A percentile compares a stretch with the other conserved stretches of the same genome.
phyloP scores from a whole-genome alignment of 208 protist species.

The Acanthamoeba triangularis region DNA sequence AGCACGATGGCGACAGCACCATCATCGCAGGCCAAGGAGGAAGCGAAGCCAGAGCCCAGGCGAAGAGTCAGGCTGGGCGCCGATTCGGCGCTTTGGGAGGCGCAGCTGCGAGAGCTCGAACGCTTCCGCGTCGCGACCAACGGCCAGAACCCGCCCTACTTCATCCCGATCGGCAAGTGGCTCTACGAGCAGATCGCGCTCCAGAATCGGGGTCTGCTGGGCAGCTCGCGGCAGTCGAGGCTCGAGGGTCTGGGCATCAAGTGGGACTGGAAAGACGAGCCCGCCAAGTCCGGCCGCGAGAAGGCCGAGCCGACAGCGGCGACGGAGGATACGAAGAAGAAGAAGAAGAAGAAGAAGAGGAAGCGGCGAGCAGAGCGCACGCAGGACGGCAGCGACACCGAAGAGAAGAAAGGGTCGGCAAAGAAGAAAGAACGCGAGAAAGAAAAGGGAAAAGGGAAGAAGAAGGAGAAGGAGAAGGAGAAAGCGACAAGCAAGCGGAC shows the following conservation, averaged over 20 bases:
- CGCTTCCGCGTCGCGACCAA: background rate
- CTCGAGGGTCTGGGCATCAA: background rate
- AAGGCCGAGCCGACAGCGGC: no score
- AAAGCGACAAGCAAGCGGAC: background rate
- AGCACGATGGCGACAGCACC: background rate
- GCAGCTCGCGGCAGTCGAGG: background rate
- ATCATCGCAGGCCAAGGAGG: background rate
- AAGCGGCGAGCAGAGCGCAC: no score
- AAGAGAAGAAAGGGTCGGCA: background rate
- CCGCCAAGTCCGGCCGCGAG: no score
- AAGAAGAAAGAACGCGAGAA: background rate
- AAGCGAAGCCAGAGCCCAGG: background rate
- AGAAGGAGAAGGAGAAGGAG: background rate
- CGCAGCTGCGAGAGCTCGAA: background rate
- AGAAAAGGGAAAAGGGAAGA: background rate
- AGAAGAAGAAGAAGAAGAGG: no score
- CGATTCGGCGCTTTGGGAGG: background rate
- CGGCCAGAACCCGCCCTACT: slow-evolving; percentile 16
- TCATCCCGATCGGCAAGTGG: background rate
- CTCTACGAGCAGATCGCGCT: slow-evolving; percentile 6
- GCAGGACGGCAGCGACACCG: background rate
- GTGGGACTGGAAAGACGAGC: background rate
- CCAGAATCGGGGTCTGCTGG: background rate
- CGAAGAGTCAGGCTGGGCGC: no score
- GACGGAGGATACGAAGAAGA: no score